Conservation (phyloP, 768 basidiomycete species). For the Auriscalpium orientale region DNA sequence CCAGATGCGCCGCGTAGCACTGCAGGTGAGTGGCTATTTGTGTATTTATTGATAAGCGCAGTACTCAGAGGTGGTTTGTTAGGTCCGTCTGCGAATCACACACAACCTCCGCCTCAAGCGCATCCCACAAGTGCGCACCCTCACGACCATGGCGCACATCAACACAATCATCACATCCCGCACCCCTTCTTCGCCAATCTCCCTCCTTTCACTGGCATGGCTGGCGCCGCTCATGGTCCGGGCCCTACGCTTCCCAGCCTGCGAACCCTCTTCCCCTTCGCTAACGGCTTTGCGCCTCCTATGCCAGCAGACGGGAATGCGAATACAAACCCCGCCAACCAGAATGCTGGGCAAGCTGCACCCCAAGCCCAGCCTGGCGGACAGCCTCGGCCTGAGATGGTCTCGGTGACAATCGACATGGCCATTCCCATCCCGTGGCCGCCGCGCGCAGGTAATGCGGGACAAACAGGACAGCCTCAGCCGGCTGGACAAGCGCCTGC, state of each 20-base stretch:
- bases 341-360: too few species aligned
- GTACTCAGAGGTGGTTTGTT: too few species aligned
- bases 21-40: conserved; percentile 2
- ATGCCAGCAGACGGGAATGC: too few species aligned
- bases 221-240: conserved; percentile 6
- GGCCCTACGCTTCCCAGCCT: conserved; percentile 12
- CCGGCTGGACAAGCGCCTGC: too few species aligned
- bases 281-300: conserved; percentile 3
- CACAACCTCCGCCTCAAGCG: neutral
- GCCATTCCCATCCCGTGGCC: too few species aligned
- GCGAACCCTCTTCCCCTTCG: conserved; percentile 10
- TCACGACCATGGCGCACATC: neutral
- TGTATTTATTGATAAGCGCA: too few species aligned
- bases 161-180: neutral
- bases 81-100: neutral
- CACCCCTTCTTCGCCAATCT: neutral
- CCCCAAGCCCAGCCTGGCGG: too few species aligned
- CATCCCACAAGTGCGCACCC: neutral
- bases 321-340: too few species aligned
- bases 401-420: too few species aligned
- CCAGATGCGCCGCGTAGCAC: neutral
- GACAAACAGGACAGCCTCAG: too few species aligned
- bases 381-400: too few species aligned
- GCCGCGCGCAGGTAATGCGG: too few species aligned
- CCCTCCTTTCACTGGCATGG: conserved; percentile 4